Conservation (phyloP, 148 eudicot genomes). For the Nepenthes gracilis region DNA sequence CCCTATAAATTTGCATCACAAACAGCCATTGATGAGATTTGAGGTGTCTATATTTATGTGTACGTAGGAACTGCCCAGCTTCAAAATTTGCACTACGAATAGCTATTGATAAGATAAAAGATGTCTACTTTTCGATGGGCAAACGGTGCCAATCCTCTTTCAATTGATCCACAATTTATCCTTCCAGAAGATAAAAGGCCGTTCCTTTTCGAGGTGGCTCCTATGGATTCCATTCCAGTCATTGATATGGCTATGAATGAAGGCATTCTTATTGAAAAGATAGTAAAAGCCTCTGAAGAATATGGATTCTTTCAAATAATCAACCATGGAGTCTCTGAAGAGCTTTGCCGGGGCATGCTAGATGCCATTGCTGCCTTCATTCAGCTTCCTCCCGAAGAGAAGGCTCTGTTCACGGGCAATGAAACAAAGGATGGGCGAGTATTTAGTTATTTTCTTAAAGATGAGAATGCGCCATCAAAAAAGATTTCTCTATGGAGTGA, state of each 20-base stretch:
- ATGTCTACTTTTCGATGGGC: constrained; percentile 16
- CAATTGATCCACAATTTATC: constrained; percentile 12
- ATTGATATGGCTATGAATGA: constrained; percentile 9
- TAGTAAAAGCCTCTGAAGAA: constrained; percentile 22
- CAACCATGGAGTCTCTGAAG: constrained; percentile 25
- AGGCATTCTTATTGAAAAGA: neutral
- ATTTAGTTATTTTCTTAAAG: constrained; percentile 15
- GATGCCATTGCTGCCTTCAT: constrained; percentile 18
- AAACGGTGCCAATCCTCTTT: constrained; percentile 6
- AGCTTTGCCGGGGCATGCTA: constrained; percentile 16
- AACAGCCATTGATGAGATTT: no score
- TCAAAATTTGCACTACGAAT: no score
- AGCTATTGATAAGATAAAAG: no score
- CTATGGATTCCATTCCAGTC: constrained; percentile 10
- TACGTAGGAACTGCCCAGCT: no score
- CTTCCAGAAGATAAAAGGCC: constrained; percentile 21
- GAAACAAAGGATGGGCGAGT: constrained; percentile 21
- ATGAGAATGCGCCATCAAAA: neutral
- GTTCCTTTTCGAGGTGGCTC: constrained; percentile 3
- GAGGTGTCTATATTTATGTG: no score
- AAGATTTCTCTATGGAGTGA: constrained; percentile 23
- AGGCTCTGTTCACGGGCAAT: constrained; percentile 8
- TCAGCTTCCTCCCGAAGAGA: constrained; percentile 17
- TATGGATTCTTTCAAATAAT: constrained; percentile 24
- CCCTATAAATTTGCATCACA: no score